Percentiles rank a stretch among this genome's conserved stretches.
These are phyloP conservation scores for Talaromyces sp. DNA, from an alignment of 2,329 filamentous ascomycete genomes.

Conservation along the genomic window DNA sequence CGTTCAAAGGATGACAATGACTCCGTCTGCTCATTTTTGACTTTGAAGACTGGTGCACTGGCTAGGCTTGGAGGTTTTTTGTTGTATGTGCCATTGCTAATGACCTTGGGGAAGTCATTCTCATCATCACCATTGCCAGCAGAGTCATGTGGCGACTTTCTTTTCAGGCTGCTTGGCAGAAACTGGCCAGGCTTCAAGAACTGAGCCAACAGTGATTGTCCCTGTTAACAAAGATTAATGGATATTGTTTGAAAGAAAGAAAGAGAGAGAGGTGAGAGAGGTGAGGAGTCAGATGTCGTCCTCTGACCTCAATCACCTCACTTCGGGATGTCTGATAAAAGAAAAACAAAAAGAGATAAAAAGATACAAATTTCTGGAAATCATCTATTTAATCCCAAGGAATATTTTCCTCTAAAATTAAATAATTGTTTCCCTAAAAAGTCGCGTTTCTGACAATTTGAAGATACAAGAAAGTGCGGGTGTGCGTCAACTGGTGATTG, in stretches of 20 bases:
- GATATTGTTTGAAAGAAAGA: no score
- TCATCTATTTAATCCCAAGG: not conserved
- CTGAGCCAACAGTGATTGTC: not conserved
- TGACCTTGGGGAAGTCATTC: not conserved
- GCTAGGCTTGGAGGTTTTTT: not conserved
- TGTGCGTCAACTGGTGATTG: not conserved
- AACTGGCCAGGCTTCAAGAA: not conserved
- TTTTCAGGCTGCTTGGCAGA: constrained; percentile 3
- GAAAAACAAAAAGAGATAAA: constrained; percentile 2
- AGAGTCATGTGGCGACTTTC: constrained; percentile 2
- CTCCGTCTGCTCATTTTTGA: not conserved
- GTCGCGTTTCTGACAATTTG: not conserved
- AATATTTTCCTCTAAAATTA: constrained; percentile 1
- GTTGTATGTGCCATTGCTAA: not conserved
- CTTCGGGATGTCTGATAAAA: not conserved
- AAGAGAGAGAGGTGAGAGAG: no score
- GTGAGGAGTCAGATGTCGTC: not conserved
- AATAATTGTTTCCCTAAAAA: not conserved
- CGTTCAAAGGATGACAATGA: not conserved
- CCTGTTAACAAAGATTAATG: not conserved
- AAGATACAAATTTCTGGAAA: constrained; percentile 7
- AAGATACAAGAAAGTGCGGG: not conserved
- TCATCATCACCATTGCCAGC: not conserved
- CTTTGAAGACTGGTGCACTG: not conserved
- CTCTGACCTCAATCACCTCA: not conserved